A percentile compares a stretch with the other conserved stretches of the same genome.
phyloP scores from a whole-genome alignment of 2,329 filamentous ascomycete species.

The Ascochyta fabae region DNA sequence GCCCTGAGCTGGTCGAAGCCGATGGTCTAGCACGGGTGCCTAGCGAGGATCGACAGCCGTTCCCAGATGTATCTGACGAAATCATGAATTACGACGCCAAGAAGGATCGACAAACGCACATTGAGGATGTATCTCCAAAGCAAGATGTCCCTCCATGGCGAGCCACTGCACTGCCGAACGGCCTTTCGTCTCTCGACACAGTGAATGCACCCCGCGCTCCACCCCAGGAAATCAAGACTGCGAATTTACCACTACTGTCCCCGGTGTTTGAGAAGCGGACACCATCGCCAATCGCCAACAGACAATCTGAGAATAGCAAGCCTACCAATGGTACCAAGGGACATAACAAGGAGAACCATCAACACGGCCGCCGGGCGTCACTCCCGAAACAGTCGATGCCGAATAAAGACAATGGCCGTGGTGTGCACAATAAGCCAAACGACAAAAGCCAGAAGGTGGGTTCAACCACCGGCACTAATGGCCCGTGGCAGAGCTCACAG shows the following conservation, averaged over 20 bases:
- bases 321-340: slow-evolving; percentile 37
- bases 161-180: slow-evolving; percentile 36
- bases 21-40: slow-evolving; percentile 32
- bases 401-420: slow-evolving; percentile 34
- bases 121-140: slow-evolving; percentile 41
- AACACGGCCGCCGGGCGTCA: slow-evolving; percentile 38
- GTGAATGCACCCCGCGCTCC: slow-evolving; percentile 54
- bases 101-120: slow-evolving; percentile 32
- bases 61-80: slow-evolving; percentile 34
- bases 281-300: slow-evolving; percentile 68
- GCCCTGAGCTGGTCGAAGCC: slow-evolving; percentile 21
- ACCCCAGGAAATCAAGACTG: slow-evolving; percentile 47
- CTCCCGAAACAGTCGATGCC: slow-evolving; percentile 29
- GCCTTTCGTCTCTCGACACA: slow-evolving; percentile 42
- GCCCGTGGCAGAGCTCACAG: slow-evolving; percentile 31
- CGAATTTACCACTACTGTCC: slow-evolving; percentile 62
- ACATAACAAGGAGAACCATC: slow-evolving; percentile 37
- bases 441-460: slow-evolving; percentile 36
- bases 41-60: slow-evolving; percentile 36
- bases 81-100: slow-evolving; percentile 37
- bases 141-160: slow-evolving; percentile 41
- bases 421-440: slow-evolving; percentile 34
- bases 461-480: slow-evolving; percentile 16
- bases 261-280: slow-evolving; percentile 77
- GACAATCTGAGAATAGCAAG: slow-evolving; percentile 47